Percentiles rank a stretch among this genome's conserved stretches.
Conservation (phyloP, 352 stramenopile species). For the Globisporangium orthogonon region DNA sequence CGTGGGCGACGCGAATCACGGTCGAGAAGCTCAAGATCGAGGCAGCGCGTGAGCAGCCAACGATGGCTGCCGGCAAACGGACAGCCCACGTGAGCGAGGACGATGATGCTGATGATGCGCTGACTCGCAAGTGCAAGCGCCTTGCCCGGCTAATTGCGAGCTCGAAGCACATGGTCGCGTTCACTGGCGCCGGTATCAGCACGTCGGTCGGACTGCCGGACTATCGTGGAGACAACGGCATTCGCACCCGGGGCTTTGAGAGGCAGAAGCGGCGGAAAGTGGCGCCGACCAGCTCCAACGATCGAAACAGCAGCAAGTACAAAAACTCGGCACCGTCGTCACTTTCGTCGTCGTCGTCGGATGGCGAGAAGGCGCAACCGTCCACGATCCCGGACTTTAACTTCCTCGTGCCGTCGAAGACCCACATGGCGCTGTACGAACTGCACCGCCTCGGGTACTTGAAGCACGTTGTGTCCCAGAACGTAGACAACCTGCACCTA, state of each 20-base stretch:
- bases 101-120: constrained; percentile 10
- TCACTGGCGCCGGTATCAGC: constrained; percentile 76
- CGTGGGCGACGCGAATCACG: constrained; percentile 5
- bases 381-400: constrained; percentile 54
- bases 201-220: constrained; percentile 74
- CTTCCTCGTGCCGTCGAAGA: constrained; percentile 59
- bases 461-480: constrained; percentile 80
- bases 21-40: constrained; percentile 12
- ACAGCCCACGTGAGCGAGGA: neutral
- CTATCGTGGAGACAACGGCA: constrained; percentile 77
- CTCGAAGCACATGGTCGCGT: constrained; percentile 68
- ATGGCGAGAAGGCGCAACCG: constrained; percentile 12
- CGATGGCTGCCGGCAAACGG: neutral
- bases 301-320: neutral
- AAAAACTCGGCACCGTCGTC: constrained; percentile 2
- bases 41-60: constrained; percentile 1
- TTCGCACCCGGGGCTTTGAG: constrained; percentile 60
- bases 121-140: constrained; percentile 53
- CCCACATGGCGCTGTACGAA: constrained; percentile 78
- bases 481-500: constrained; percentile 79
- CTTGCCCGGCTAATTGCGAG: constrained; percentile 51
- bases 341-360: constrained; percentile 1
- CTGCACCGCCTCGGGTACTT: constrained; percentile 65
- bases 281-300: neutral
- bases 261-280: constrained; percentile 15